Base-by-base conservation (phyloP, 768 basidiomycete genomes). In the Punctularia strigosozonata region DNA sequence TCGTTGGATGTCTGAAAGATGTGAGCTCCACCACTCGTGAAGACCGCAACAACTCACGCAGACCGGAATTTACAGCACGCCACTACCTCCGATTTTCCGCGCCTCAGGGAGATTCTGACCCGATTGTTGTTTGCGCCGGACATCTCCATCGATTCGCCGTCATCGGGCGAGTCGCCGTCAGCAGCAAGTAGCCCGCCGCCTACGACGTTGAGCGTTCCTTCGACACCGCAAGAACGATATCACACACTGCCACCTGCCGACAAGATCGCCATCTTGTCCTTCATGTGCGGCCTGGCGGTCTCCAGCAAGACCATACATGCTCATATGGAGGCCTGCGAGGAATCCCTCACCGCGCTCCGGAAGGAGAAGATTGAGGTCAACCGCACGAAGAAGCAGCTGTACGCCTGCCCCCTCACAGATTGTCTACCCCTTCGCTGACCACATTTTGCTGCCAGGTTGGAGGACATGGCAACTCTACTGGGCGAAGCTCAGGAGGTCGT, bases 281-380 rank as follows among this genome's bases (percentile, higher is more conserved):
- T 94, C 63, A 73, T 99, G 63, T 83, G 80, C 60, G 88, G 92
- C 51, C 60, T 92, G 37, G 90, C 82, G 1, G 75, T 91, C 19
- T 89, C 91, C 18, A 90, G 87, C 59, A 94, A 90, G 60, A 71
- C 77, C 7, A 78, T 97, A 17, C 85, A 91, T 52, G 60, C 71
- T 4, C 85, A 88, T 50, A 84, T 98, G 75, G 95, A 99, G 50
- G 72, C 76, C 32, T 88, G 86, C 50, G 90, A 92, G 52, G 75
- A 84, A 49, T 80, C 84, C 46, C 58, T 99, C 45, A 98, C 95
- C 6, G 87, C 91, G 20, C 65, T 95, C 24, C 64, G 95, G 46
- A 99, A 98, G 60, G 88, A 94, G 58, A 86, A 92, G 58, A 90
- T 92, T 23, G 95, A 98, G 45, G 77, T 91, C 44, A 95, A 95